Conservation (phyloP, 768 basidiomycete species). For the Podaxis rugospora region DNA sequence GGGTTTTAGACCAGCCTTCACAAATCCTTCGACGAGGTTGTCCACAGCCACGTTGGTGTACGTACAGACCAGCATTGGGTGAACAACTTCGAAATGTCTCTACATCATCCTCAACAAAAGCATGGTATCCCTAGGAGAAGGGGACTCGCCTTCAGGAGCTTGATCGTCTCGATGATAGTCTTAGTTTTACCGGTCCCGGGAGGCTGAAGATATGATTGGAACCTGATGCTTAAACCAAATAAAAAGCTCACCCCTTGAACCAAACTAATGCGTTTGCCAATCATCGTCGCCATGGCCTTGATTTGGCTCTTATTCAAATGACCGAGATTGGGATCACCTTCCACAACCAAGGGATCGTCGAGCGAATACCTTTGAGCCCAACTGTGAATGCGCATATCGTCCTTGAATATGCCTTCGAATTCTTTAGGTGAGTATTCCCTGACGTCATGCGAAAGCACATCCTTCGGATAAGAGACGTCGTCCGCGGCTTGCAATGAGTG, state of each 20-base stretch:
- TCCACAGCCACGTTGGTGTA: slow-evolving; percentile 94
- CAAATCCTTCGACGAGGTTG: slow-evolving; percentile 78
- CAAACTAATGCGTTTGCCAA: slow-evolving; percentile 72
- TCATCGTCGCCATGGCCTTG: slow-evolving; percentile 82
- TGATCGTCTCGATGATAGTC: slow-evolving; percentile 84
- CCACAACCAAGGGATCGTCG: slow-evolving; percentile 55
- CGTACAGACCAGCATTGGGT: slow-evolving; percentile 87
- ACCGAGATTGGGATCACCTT: slow-evolving; percentile 70
- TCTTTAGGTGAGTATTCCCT: slow-evolving; percentile 6
- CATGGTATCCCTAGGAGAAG: not conserved
- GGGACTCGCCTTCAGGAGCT: slow-evolving; percentile 62
- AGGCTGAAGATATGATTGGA: slow-evolving; percentile 43
- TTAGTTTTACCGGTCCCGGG: slow-evolving; percentile 93
- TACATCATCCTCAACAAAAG: slow-evolving; percentile 20
- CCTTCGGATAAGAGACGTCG: slow-evolving; percentile 13
- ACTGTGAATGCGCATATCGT: slow-evolving; percentile 73
- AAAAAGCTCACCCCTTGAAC: slow-evolving; percentile 73
- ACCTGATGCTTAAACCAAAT: slow-evolving; percentile 1
- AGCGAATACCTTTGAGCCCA: slow-evolving; percentile 73
- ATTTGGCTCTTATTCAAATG: slow-evolving; percentile 75
- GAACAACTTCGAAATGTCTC: slow-evolving; percentile 75
- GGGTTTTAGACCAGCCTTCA: slow-evolving; percentile 57
- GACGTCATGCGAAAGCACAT: slow-evolving; percentile 9
- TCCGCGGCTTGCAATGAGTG: slow-evolving; percentile 15
- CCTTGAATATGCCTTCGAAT: slow-evolving; percentile 50